A percentile compares a stretch with the other conserved stretches of the same genome.
These are phyloP conservation scores for Pseudogymnoascus sp. DNA, from an alignment of 2,329 filamentous ascomycete genomes.

Conservation along the genomic window DNA sequence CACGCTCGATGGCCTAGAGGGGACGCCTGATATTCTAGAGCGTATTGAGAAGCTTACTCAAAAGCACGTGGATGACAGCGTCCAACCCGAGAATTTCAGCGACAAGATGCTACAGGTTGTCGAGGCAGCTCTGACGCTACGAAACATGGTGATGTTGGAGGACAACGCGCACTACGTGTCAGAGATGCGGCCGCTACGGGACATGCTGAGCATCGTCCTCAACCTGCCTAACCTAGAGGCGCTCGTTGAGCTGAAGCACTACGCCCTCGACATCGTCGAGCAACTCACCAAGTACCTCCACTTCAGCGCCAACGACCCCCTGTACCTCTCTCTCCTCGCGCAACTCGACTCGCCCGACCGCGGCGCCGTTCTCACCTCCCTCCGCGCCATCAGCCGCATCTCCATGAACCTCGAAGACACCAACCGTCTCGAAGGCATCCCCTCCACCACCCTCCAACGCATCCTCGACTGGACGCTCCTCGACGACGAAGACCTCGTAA, in stretches of 20 bases:
- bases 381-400: slow-evolving; percentile 78
- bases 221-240: slow-evolving; percentile 66
- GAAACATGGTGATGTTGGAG: slow-evolving; percentile 91
- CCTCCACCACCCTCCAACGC: slow-evolving; percentile 55
- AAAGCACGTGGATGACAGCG: slow-evolving; percentile 48
- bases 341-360: slow-evolving; percentile 66
- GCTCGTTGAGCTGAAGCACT: slow-evolving; percentile 80
- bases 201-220: slow-evolving; percentile 75
- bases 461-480: slow-evolving; percentile 69
- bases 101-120: slow-evolving; percentile 70
- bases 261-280: slow-evolving; percentile 85
- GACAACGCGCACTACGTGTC: slow-evolving; percentile 82
- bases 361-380: slow-evolving; percentile 69
- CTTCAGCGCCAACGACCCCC: slow-evolving; percentile 63
- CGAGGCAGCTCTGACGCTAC: slow-evolving; percentile 78
- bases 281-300: slow-evolving; percentile 77
- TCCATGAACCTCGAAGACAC: slow-evolving; percentile 77
- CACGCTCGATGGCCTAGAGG: slow-evolving; percentile 56
- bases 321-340: slow-evolving; percentile 67
- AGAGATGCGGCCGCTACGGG: slow-evolving; percentile 66
- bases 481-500: slow-evolving; percentile 84
- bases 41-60: slow-evolving; percentile 54
- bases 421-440: slow-evolving; percentile 68
- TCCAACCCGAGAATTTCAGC: slow-evolving; percentile 64
- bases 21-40: slow-evolving; percentile 65